A percentile compares a stretch with the other conserved stretches of the same genome.
These are phyloP conservation scores for Alternaria hordeiaustralica DNA, from an alignment of 2,329 filamentous ascomycete species.

Conservation along the genomic window DNA sequence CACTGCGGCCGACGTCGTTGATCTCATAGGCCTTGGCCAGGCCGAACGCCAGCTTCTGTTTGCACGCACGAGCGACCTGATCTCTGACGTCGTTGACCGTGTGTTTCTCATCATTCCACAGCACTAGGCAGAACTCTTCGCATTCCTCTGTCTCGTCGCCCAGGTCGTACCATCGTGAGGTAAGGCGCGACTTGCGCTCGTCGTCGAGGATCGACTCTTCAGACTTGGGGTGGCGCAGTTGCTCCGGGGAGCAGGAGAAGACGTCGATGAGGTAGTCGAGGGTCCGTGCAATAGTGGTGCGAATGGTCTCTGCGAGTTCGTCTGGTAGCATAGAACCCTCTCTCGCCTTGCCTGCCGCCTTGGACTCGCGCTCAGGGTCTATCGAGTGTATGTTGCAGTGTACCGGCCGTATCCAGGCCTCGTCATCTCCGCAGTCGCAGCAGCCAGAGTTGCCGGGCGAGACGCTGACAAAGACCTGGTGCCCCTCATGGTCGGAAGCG, in stretches of 20 bases:
- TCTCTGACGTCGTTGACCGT: conserved; percentile 89
- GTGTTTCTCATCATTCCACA: conserved; percentile 99
- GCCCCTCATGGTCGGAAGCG: conserved; percentile 89
- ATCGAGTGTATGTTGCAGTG: conserved; percentile 93
- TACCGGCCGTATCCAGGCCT: conserved; percentile 88
- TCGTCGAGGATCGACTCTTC: conserved; percentile 80
- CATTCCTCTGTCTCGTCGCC: conserved; percentile 68
- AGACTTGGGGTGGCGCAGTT: conserved; percentile 85
- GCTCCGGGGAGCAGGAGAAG: conserved; percentile 96
- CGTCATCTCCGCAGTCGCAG: conserved; percentile 95
- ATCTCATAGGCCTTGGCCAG: conserved; percentile 82
- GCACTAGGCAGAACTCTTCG: conserved; percentile 79
- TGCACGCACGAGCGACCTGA: conserved; percentile 89
- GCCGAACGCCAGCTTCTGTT: conserved; percentile 72
- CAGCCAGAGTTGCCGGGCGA: conserved; percentile 93
- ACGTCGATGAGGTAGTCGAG: conserved; percentile 98
- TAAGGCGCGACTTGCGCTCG: conserved; percentile 79
- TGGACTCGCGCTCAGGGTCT: conserved; percentile 37
- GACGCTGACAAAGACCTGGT: conserved; percentile 87
- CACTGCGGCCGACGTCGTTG: conserved; percentile 84
- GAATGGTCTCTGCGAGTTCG: conserved; percentile 77
- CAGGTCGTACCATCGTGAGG: conserved; percentile 71
- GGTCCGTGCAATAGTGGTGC: conserved; percentile 82
- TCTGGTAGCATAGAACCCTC: conserved; percentile 67
- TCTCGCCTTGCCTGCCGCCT: conserved; percentile 64